A percentile compares a stretch with the other conserved stretches of the same genome.
Conservation (phyloP, 1,284 basidiomycete species). For the Inonotus hispidus region DNA sequence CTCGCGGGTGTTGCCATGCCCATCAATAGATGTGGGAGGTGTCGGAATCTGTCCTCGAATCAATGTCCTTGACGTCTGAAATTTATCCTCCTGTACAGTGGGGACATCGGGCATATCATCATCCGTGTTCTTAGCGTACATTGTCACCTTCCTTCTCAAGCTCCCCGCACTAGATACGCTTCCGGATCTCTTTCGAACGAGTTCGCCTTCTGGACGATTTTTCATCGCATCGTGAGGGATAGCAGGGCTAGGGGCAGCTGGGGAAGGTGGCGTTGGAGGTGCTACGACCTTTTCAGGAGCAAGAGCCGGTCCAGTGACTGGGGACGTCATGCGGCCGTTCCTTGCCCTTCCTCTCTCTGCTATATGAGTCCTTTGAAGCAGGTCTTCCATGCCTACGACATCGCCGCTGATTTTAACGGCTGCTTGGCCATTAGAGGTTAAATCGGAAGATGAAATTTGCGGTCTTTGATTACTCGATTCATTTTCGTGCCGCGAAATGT, state of each 20-base stretch:
- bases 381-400: background rate
- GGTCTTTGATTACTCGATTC: background rate
- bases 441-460: background rate
- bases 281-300: background rate
- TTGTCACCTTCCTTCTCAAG: background rate
- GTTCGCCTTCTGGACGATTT: background rate
- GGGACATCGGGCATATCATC: background rate
- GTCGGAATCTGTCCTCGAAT: conserved; percentile 12
- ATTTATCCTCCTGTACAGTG: background rate
- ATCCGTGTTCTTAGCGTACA: background rate
- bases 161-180: background rate
- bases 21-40: conserved; percentile 16
- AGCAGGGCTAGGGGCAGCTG: background rate
- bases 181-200: background rate
- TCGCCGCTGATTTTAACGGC: background rate
- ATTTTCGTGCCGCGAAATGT: background rate
- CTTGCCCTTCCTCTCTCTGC: background rate
- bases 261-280: conserved; percentile 3
- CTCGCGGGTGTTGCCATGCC: background rate
- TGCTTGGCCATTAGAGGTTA: background rate
- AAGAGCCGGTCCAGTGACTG: background rate
- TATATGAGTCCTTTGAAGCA: background rate
- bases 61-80: background rate
- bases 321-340: background rate
- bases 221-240: background rate